Evolutionary conservation across 2,329 filamentous ascomycete genomes (phyloP), one percentile per base, ranked within the genome.

Genomic region (Tolypocladium inflatum): DNA sequence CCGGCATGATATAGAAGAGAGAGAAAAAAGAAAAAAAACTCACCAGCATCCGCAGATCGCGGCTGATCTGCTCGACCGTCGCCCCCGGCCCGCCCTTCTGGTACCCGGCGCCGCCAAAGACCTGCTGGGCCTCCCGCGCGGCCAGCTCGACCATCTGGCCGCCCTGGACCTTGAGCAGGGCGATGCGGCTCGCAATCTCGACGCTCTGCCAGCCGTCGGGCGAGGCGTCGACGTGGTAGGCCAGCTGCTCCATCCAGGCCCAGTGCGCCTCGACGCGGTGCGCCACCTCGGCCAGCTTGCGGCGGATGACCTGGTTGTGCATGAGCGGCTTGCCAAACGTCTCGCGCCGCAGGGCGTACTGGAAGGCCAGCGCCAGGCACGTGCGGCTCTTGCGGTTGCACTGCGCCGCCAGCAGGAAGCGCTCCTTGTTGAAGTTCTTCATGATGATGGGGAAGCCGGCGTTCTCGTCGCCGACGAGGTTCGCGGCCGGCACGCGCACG

Each of bases 161-260:
- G 0, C 77, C 78, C 50, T 78, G 75, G 0, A 82, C 75, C 62
- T 82, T 82, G 37, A 68, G 61, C 42, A 73, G 63, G 0, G 71
- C 71, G 11, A 72, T 66, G 11, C 66, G 61, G 10, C 65, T 63
- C 0, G 68, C 70, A 41, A 73, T 58, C 19, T 70, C 72, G 60
- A 70, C 67, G 67, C 57, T 75, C 64, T 61, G 60, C 59, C 63
- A 63, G 21, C 65, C 66, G 0, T 61, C 57, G 3, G 63, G 42
- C 58, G 64, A 58, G 30, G 58, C 15, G 39, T 79, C 73, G 50
- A 81, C 73, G 52, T 82, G 80, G 65, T 80, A 82, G 6, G 80
- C 81, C 3, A 86, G 71, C 65, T 86, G 82, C 63, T 87, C 84
- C 59, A 86, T 67, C 72, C 83, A 86, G 0, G 83, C 80, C 69